Conservation (phyloP, 352 stramenopile genomes). For the Phytophthora parvispora region DNA sequence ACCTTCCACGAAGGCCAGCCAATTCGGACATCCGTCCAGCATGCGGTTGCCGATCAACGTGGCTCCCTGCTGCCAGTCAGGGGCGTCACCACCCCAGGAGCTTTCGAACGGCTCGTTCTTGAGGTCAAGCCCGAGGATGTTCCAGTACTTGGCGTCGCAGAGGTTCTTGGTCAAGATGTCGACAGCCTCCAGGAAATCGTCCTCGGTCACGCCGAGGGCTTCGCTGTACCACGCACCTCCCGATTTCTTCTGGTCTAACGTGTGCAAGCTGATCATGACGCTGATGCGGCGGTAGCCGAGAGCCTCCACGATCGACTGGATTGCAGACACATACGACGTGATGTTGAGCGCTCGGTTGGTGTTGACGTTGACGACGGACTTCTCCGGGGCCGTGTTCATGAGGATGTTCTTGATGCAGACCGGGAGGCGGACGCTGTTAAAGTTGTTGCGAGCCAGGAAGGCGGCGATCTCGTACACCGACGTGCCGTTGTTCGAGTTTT, state of each 20-base stretch:
- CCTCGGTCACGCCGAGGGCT: slow-evolving; percentile 51
- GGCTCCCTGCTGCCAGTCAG: slow-evolving; percentile 63
- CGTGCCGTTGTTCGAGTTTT: slow-evolving; percentile 79
- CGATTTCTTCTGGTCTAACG: slow-evolving; percentile 46
- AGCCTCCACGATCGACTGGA: slow-evolving; percentile 61
- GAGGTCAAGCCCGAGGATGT: slow-evolving; percentile 69
- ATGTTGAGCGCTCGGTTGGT: slow-evolving; percentile 76
- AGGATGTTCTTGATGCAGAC: slow-evolving; percentile 71
- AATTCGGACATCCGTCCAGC: slow-evolving; percentile 67
- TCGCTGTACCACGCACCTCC: slow-evolving; percentile 71
- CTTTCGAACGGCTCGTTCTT: slow-evolving; percentile 77
- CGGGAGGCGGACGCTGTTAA: slow-evolving; percentile 67
- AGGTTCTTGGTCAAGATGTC: slow-evolving; percentile 70
- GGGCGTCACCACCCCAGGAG: slow-evolving; percentile 48
- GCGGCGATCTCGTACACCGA: slow-evolving; percentile 74
- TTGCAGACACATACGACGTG: slow-evolving; percentile 61
- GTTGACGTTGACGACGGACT: slow-evolving; percentile 61
- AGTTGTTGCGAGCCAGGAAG: slow-evolving; percentile 76
- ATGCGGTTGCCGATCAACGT: slow-evolving; percentile 69
- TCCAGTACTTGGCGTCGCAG: slow-evolving; percentile 64
- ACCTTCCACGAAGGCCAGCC: slow-evolving; percentile 74
- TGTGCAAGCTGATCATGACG: slow-evolving; percentile 78
- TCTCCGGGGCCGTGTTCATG: slow-evolving; percentile 44
- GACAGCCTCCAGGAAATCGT: slow-evolving; percentile 60
- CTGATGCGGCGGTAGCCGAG: slow-evolving; percentile 69